Conservation (phyloP, 768 basidiomycete genomes). For the Calvatia gigantea region DNA sequence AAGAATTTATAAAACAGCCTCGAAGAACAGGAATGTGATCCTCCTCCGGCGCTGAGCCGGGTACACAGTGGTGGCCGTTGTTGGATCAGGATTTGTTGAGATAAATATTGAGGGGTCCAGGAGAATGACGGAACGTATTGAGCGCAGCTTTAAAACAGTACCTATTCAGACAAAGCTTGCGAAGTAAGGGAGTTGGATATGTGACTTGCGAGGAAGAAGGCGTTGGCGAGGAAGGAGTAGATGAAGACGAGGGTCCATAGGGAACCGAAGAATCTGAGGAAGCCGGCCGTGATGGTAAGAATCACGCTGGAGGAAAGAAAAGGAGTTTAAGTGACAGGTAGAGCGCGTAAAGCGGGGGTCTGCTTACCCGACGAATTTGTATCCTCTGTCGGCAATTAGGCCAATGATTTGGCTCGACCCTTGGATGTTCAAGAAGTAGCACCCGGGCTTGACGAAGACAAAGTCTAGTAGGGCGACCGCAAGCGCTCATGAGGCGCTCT, state of each 20-base stretch:
- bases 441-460: slow-evolving; percentile 83
- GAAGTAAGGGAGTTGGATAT: background rate
- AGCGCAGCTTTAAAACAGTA: slow-evolving; percentile 79
- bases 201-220: slow-evolving; percentile 82
- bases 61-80: slow-evolving; percentile 58
- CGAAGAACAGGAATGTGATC: slow-evolving; percentile 85
- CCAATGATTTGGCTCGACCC: slow-evolving; percentile 70
- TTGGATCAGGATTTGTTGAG: slow-evolving; percentile 32
- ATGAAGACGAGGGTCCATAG: slow-evolving; percentile 71
- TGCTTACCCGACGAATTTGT: slow-evolving; percentile 91
- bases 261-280: slow-evolving; percentile 59
- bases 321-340: background rate
- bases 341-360: background rate
- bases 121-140: slow-evolving; percentile 86
- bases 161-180: background rate
- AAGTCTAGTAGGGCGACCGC: slow-evolving; percentile 88
- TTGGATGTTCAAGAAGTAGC: slow-evolving; percentile 88
- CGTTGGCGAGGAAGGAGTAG: slow-evolving; percentile 87
- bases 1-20: slow-evolving; percentile 76
- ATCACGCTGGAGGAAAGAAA: slow-evolving; percentile 66
- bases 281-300: slow-evolving; percentile 66
- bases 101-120: slow-evolving; percentile 62
- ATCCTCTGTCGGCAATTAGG: slow-evolving; percentile 89
- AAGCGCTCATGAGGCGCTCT: slow-evolving; percentile 80
- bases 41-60: slow-evolving; percentile 79